Evolutionary conservation across 805 yeast genomes (phyloP), one percentile per base, ranked within the genome.

Genomic region (Candida yuanshanica): DNA sequence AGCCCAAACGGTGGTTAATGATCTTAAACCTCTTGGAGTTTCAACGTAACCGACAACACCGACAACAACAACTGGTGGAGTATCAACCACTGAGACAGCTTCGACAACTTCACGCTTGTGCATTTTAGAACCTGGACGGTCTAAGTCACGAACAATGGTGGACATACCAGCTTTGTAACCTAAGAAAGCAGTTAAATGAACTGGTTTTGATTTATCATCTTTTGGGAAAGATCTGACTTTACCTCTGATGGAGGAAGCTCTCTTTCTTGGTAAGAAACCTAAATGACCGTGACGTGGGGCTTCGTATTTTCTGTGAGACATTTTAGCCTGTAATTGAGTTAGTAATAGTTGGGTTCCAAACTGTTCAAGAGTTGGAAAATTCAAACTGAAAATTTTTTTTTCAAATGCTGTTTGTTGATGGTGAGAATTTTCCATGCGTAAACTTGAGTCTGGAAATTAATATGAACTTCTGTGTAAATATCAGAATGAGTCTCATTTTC

Each of bases 121-220:
- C 96, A 91, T 89, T 83, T 93, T 93, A 70, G 99, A 93, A 73
- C 99, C 99, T 77, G 99, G 99, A 79, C 98, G 86, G 91, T 93
- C 97, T 70, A 93, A 84, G 79, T 93, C 99, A 81, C 99, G 90
- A 69, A 93, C 99, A 64, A 89, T 88, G 77, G 99, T 93, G 77
- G 99, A 83, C 99, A 93, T 93, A 88, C 99, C 99, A 63, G 99
- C 99, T 83, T 79, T 79, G 96, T 93, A 93, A 78, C 99, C 99
- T 64, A 93, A 83, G 95, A 91, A 93, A 61, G 99, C 97, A 63
- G 99, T 93, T 74, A 93, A 79, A 72, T 95, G 95, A 63, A 90
- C 96, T 64, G 98, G 95, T 85, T 91, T 91, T 58, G 95, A 71
- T 78, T 85, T 82, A 74, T 87, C 95, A 74, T 91, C 98, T 81